Percentiles rank a stretch among this genome's conserved stretches.
Evolutionary conservation across 345 rosid genomes (phyloP).

Genomic region (Corchorus capsularis): DNA sequence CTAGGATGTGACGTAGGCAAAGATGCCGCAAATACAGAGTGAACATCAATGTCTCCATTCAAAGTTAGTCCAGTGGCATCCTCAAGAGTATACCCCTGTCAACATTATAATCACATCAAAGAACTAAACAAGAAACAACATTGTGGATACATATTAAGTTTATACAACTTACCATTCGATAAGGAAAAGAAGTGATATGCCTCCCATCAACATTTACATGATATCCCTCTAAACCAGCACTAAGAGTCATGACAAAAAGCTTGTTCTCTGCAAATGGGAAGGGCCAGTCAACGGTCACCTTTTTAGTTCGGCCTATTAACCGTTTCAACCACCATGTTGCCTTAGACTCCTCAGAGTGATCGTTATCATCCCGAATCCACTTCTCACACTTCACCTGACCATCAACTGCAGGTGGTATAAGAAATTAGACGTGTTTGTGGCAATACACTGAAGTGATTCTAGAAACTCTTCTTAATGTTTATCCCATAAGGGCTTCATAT

Average conservation of each 20-base stretch:
- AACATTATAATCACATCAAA: constrained; percentile 23
- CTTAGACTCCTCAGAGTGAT: constrained; percentile 61
- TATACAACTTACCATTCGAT: constrained; percentile 76
- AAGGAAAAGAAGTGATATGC: constrained; percentile 89
- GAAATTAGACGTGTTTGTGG: constrained; percentile 18
- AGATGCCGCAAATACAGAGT: constrained; percentile 78
- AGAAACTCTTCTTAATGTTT: too few relatives aligned
- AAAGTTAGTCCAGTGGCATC: constrained; percentile 92
- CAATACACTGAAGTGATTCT: neutral
- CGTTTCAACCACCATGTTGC: constrained; percentile 92
- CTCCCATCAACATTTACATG: constrained; percentile 87
- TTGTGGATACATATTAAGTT: neutral
- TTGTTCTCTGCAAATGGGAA: constrained; percentile 79
- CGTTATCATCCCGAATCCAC: constrained; percentile 86
- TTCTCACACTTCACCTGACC: constrained; percentile 88
- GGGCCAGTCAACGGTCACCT: constrained; percentile 83
- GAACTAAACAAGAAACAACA: constrained; percentile 22
- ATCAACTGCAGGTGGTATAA: constrained; percentile 65
- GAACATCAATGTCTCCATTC: constrained; percentile 78
- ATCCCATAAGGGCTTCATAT: too few relatives aligned
- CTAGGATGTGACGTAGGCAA: constrained; percentile 86
- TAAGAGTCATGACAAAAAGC: constrained; percentile 83
- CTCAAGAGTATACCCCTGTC: constrained; percentile 88
- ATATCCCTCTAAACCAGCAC: constrained; percentile 93
- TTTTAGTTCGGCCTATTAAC: constrained; percentile 67